Conservation (phyloP, 2,329 filamentous ascomycete genomes). For the Botrytis paeoniae region DNA sequence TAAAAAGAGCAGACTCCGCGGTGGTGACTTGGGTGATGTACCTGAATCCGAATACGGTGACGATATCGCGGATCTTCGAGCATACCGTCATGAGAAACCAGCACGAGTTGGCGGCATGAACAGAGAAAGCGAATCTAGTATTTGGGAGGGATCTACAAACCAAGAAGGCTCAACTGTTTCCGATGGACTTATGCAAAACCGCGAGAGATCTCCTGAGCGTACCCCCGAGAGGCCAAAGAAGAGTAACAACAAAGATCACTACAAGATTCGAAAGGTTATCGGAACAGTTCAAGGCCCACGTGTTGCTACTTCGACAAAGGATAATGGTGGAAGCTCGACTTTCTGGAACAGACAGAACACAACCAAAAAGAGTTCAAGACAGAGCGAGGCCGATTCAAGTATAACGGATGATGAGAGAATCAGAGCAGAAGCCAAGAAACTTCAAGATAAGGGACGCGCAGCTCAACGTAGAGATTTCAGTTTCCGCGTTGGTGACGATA, state of each 20-base stretch:
- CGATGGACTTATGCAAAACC: constrained; percentile 58
- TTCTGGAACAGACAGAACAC: constrained; percentile 25
- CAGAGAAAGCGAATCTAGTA: constrained; percentile 71
- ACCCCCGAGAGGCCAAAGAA: constrained; percentile 44
- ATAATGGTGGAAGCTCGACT: not conserved
- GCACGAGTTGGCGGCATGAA: constrained; percentile 90
- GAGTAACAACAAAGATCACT: constrained; percentile 29
- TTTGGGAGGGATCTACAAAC: constrained; percentile 72
- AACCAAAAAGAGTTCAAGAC: constrained; percentile 18
- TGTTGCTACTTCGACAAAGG: constrained; percentile 17
- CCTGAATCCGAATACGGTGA: constrained; percentile 47
- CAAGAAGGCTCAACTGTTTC: constrained; percentile 42
- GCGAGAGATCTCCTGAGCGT: constrained; percentile 54
- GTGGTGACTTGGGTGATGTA: constrained; percentile 19
- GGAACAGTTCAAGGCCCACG: constrained; percentile 16
- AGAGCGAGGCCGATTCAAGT: constrained; percentile 13
- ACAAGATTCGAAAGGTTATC: constrained; percentile 36
- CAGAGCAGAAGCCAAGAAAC: constrained; percentile 53
- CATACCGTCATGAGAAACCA: constrained; percentile 82
- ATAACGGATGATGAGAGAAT: constrained; percentile 44
- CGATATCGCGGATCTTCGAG: constrained; percentile 63
- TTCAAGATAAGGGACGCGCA: constrained; percentile 53
- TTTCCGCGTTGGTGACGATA: constrained; percentile 37
- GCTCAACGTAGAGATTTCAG: constrained; percentile 37
- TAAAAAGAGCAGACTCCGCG: constrained; percentile 40